These are phyloP conservation scores for Chalara sp. DNA, from an alignment of 2,329 filamentous ascomycete genomes.

Conservation along the genomic window DNA sequence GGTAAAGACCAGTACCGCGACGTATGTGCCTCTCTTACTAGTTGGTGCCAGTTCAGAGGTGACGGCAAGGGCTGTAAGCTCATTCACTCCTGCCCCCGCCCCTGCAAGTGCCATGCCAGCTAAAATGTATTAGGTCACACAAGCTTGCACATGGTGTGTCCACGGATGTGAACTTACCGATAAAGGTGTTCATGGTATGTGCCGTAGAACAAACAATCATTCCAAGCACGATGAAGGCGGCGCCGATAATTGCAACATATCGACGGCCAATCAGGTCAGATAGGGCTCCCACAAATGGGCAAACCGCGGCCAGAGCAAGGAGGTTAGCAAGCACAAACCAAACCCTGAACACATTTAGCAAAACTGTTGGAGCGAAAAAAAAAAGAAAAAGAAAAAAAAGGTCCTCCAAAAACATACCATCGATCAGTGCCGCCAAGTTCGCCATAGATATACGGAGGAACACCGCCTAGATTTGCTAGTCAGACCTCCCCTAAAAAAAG, in stretches of 20 bases:
- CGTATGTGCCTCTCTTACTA: constrained; percentile 53
- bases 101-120: constrained; percentile 49
- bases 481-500: background rate
- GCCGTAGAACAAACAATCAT: constrained; percentile 54
- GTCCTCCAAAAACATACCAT: constrained; percentile 1
- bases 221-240: constrained; percentile 46
- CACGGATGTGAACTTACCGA: constrained; percentile 35
- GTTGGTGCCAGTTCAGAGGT: constrained; percentile 63
- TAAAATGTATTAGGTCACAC: constrained; percentile 17
- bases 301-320: constrained; percentile 48
- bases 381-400: too few relatives aligned
- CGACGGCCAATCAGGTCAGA: constrained; percentile 58
- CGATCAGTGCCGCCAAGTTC: constrained; percentile 47
- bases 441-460: constrained; percentile 47
- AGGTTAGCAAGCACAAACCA: constrained; percentile 40
- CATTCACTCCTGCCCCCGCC: constrained; percentile 59
- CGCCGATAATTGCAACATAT: constrained; percentile 49
- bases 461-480: constrained; percentile 28
- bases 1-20: constrained; percentile 51
- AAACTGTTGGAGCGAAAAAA: background rate
- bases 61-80: constrained; percentile 61
- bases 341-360: constrained; percentile 17
- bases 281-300: constrained; percentile 59
- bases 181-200: constrained; percentile 52
- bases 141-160: background rate